Evolutionary conservation across 192 early-diverging fungal genomes (phyloP), one percentile per base, ranked within the genome.

Genomic region (Allomyces javanicus): DNA sequence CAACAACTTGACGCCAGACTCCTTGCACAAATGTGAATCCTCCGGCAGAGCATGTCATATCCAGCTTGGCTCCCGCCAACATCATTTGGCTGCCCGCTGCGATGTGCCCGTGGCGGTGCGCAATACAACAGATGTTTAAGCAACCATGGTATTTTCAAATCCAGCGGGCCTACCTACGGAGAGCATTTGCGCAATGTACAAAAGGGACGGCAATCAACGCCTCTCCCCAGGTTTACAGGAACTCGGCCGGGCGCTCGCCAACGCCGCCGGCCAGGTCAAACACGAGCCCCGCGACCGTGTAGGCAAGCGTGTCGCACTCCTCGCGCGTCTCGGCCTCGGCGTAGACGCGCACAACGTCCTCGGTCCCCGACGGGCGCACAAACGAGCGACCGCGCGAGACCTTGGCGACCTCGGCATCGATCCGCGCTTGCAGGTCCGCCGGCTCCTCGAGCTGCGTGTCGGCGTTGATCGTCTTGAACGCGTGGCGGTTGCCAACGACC

Each of bases 311-410:
- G 66, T 97, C 95, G 62, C 89, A 89, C 67, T 97, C 87, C 11
- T 87, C 76, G 61, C 86, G 84, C 1, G 94, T 94, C 44, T 89
- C 90, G 23, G 97, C 97, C 77, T 99, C 97, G 43, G 97, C 94
- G 71, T 99, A 99, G 17, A 99, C 93, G 63, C 97, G 89, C 22
- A 99, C 97, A 12, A 93, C 89, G 71, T 99, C 97, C 74, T 99
- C 97, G 25, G 97, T 99, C 40, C 97, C 97, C 14, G 93, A 96
- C 22, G 97, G 93, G 72, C 94, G 82, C 26, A 97, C 95, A 83
- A 99, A 99, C 4, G 91, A 91, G 62, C 97, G 82, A 45, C 95
- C 95, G 45, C 84, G 77, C 62, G 76, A 78, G 74, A 86, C 91
- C 77, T 94, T 92, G 45, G 79, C 79, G 1, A 95, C 91, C 67